phyloP scores from a whole-genome alignment of 139 green algal species.

The Chlorella sp. region DNA sequence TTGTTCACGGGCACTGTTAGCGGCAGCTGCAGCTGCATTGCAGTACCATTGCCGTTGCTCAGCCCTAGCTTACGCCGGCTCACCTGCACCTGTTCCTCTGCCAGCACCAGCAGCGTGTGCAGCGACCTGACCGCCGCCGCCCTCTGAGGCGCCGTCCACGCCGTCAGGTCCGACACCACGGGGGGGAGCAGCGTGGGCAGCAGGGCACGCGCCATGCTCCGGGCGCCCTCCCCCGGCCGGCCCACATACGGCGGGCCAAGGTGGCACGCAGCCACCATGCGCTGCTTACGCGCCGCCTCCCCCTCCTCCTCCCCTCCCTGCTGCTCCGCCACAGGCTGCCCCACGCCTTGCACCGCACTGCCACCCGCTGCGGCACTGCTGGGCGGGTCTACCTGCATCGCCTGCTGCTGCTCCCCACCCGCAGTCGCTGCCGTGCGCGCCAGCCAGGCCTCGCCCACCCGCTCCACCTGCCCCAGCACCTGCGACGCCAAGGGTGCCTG shows the following conservation, averaged over 20 bases:
- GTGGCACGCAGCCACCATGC: slow-evolving; percentile 16
- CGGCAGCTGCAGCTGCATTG: too few species aligned
- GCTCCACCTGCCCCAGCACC: slow-evolving; percentile 23
- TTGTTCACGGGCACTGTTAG: too few species aligned
- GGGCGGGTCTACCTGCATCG: background rate
- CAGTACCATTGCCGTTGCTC: too few species aligned
- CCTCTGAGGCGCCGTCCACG: slow-evolving; percentile 49
- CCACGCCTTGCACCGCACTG: background rate
- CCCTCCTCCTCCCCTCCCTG: background rate
- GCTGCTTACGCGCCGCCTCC: background rate
- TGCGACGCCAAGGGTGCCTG: slow-evolving; percentile 11
- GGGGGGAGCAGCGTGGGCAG: slow-evolving; percentile 51
- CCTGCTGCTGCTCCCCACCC: slow-evolving; percentile 7
- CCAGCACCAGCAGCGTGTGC: slow-evolving; percentile 42
- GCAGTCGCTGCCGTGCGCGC: slow-evolving; percentile 1
- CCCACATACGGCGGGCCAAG: slow-evolving; percentile 24
- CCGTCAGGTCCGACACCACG: slow-evolving; percentile 40
- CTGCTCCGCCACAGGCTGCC: background rate
- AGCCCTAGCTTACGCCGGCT: too few species aligned
- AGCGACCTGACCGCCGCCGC: slow-evolving; percentile 37
- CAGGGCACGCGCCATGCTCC: slow-evolving; percentile 25
- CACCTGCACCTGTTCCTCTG: slow-evolving; percentile 12
- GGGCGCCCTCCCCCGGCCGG: slow-evolving; percentile 19
- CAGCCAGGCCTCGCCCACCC: slow-evolving; percentile 20
- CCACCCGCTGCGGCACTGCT: background rate